Conservation (phyloP, 2,329 filamentous ascomycete species). For the Colletotrichum spinosum region DNA sequence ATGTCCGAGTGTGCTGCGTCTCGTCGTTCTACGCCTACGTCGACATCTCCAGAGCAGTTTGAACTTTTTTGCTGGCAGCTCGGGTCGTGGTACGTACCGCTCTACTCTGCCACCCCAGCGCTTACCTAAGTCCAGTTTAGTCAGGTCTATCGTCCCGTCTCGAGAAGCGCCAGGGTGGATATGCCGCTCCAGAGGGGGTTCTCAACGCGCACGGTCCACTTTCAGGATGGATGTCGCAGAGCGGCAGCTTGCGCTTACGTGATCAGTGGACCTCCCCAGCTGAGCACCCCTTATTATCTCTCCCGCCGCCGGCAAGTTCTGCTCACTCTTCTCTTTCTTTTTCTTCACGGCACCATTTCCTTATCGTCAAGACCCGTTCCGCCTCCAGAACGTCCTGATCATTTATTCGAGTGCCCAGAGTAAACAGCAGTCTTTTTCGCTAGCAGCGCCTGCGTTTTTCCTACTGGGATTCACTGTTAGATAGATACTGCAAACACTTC, state of each 20-base stretch:
- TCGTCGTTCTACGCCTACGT: constrained; percentile 28
- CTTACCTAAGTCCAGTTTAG: constrained; percentile 31
- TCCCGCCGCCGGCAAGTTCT: constrained; percentile 11
- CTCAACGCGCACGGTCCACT: constrained; percentile 10
- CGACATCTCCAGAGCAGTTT: constrained; percentile 34
- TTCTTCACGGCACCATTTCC: constrained; percentile 79
- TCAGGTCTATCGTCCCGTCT: too few species aligned
- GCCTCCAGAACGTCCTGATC: constrained; percentile 84
- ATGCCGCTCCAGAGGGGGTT: neutral
- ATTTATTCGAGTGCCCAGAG: constrained; percentile 90
- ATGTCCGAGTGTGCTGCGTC: constrained; percentile 30
- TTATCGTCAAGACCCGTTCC: constrained; percentile 91
- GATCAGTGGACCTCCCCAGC: constrained; percentile 16
- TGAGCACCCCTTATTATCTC: constrained; percentile 35
- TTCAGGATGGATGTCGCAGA: neutral
- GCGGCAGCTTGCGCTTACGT: constrained; percentile 18
- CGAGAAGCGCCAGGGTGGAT: neutral
- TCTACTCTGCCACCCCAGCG: constrained; percentile 38
- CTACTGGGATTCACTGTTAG: constrained; percentile 89
- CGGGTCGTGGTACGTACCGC: constrained; percentile 41
- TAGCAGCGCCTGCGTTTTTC: constrained; percentile 86
- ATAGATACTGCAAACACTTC: constrained; percentile 91
- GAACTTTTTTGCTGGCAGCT: constrained; percentile 45
- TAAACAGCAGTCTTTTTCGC: constrained; percentile 91
- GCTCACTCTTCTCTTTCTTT: constrained; percentile 47